Conservation (phyloP, 805 yeast genomes). For the Lachancea mirantina region DNA sequence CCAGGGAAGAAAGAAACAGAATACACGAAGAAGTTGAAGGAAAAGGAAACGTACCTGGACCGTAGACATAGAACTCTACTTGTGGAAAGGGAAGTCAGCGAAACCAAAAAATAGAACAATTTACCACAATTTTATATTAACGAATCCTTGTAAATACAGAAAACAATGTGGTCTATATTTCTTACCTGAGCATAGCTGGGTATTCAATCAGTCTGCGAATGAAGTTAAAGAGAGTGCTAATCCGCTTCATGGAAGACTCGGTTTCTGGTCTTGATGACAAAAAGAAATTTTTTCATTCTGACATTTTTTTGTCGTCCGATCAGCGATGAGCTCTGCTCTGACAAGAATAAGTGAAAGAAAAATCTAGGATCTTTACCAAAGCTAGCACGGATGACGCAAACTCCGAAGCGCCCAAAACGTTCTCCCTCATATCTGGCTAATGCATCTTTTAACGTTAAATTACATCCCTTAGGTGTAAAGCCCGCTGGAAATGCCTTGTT, state of each 20-base stretch:
- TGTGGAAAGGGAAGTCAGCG: conserved; percentile 32
- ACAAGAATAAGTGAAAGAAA: too few species aligned
- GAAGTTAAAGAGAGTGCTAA: too few species aligned
- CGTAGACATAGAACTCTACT: conserved; percentile 52
- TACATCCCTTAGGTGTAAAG: conserved; percentile 65
- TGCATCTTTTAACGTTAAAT: conserved; percentile 1
- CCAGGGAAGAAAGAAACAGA: conserved; percentile 60
- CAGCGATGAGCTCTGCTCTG: not conserved
- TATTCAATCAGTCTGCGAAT: too few species aligned
- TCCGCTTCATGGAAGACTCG: too few species aligned
- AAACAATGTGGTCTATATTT: not conserved
- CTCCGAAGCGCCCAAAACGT: not conserved
- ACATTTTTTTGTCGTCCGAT: not conserved
- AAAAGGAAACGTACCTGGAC: conserved; percentile 49
- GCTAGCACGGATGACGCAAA: conserved; percentile 3
- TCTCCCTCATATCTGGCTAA: conserved; percentile 2
- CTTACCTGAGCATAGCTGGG: too few species aligned
- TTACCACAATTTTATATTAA: not conserved
- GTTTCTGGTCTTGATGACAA: too few species aligned
- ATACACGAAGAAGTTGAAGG: conserved; percentile 39
- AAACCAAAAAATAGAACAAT: not conserved
- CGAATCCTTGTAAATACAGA: conserved; percentile 1
- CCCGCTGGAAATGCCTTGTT: conserved; percentile 67
- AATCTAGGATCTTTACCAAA: too few species aligned
- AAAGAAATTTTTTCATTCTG: not conserved